Evolutionary conservation across 441 rosid genomes (phyloP), one percentile per base, ranked within the genome.

Genomic region (Corymbia citriodora): DNA sequence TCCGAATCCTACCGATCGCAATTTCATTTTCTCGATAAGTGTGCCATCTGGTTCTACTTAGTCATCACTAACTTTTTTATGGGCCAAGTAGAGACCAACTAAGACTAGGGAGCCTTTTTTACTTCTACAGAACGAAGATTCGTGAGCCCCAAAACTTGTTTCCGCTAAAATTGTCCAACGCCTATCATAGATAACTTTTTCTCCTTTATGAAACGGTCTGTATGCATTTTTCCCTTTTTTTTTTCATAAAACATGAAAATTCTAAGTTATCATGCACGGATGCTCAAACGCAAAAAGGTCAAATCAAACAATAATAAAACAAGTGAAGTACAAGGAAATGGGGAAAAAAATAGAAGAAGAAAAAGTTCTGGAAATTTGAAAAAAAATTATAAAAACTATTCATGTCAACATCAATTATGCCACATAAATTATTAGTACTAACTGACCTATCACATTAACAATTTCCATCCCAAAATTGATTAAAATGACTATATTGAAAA

Each of bases 391-490:
- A 29, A 63, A 29, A 63, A 63, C 0, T 0, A 0, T 63, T 17
- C n/a, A 63, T 19, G 8, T 63, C 1, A 0, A 0, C n/a, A 63
- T 3, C 1, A 0, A 3, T 29, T 31, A 63, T 63, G 0, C 4
- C 8, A 29, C 3, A 17, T 63, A 29, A 63, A 63, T 63, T 8
- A 29, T 7, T 29, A 8, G 9, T 63, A 29, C 9, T 63, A 1
- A 29, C 7, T 29, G 17, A 4, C 29, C 5, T 14, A 0, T 4
- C 70, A 63, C 15, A 0, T 63, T 63, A 13, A 33, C 18, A 29
- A 63, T 63, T 63, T 63, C 8, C 9, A 4, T 63, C 0, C 18
- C 18, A 63, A 63, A 63, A 63, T 59, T 59, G 25, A 59, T 59
- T 3, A 29, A 59, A 59, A 59, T 10, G 7, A 59, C 14, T 0